phyloP scores from a whole-genome alignment of 495 filamentous ascomycete species.

The Umbilicaria muhlenbergii region DNA sequence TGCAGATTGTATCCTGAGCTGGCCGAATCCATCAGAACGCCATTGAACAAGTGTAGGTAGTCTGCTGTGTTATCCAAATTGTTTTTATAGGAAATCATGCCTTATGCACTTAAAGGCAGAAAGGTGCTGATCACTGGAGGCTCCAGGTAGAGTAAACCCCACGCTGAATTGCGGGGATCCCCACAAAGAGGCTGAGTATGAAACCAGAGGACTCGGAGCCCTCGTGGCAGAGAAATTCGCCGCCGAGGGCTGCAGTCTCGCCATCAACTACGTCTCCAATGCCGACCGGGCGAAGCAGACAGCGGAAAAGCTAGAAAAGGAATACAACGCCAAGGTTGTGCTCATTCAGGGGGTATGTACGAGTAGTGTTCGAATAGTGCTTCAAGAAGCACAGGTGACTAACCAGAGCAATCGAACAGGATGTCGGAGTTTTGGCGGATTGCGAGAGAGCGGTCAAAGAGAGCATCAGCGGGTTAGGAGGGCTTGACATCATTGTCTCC shows the following conservation, averaged over 20 bases:
- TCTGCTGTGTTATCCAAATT: too few relatives aligned
- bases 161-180: neutral
- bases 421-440: constrained; percentile 39
- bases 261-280: constrained; percentile 52
- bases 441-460: constrained; percentile 37
- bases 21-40: too few relatives aligned
- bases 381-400: neutral
- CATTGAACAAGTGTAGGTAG: too few relatives aligned
- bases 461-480: constrained; percentile 42
- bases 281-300: constrained; percentile 37
- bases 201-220: constrained; percentile 48
- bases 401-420: constrained; percentile 20
- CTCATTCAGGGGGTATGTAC: constrained; percentile 45
- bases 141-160: constrained; percentile 32
- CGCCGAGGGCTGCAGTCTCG: constrained; percentile 46
- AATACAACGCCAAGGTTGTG: constrained; percentile 37
- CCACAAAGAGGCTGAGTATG: neutral
- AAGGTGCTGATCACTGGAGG: constrained; percentile 57
- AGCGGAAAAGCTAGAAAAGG: constrained; percentile 30
- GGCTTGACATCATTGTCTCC: constrained; percentile 53
- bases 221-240: constrained; percentile 49
- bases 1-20: too few relatives aligned
- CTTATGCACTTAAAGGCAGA: constrained; percentile 43
- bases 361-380: neutral
- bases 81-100: constrained; percentile 22